Evolutionary conservation across 345 rosid species (phyloP).

Genomic region (Citrus hindsii): DNA sequence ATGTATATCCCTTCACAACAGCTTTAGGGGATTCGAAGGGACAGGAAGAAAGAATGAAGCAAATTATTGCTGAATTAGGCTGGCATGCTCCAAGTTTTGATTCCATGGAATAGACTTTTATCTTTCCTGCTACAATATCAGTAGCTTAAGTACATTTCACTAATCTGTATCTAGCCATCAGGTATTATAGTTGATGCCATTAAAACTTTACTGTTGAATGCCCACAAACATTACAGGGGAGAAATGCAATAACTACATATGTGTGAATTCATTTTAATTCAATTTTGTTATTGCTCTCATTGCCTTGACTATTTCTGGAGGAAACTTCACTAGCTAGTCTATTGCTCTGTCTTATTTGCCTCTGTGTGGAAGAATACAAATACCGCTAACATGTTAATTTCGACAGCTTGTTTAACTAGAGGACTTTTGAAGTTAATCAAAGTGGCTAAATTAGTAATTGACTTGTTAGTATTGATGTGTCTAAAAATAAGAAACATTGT

Average conservation of each 20-base stretch:
- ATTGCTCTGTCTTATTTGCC: background rate
- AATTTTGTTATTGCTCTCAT: background rate
- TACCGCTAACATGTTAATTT: background rate
- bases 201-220: background rate
- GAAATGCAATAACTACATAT: background rate
- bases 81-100: constrained; percentile 87
- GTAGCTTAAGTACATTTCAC: background rate
- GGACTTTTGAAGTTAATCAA: background rate
- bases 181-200: background rate
- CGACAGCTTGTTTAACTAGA: background rate
- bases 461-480: too few species aligned
- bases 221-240: background rate
- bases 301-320: background rate
- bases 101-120: constrained; percentile 53
- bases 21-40: constrained; percentile 89
- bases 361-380: background rate
- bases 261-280: background rate
- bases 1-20: constrained; percentile 88
- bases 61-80: constrained; percentile 55
- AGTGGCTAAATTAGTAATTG: too few species aligned
- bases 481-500: too few species aligned
- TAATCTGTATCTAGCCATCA: background rate
- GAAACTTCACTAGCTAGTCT: background rate
- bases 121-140: background rate
- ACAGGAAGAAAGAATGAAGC: constrained; percentile 75